phyloP scores from a whole-genome alignment of 352 stramenopile genomes.

The Phytophthora citricola region DNA sequence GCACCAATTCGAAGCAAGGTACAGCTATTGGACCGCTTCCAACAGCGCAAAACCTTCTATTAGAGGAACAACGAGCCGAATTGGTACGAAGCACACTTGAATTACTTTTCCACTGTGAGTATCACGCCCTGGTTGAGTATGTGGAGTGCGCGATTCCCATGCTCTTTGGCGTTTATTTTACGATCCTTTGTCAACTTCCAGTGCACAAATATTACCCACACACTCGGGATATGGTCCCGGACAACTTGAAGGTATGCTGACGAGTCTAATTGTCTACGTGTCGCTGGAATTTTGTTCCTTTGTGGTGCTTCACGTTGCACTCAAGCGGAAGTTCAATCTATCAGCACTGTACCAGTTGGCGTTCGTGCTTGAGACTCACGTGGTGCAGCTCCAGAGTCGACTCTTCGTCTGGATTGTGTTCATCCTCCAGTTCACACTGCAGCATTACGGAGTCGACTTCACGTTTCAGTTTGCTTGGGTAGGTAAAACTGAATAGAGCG shows the following conservation, averaged over 20 bases:
- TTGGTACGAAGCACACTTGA: conserved; percentile 22
- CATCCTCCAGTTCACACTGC: conserved; percentile 29
- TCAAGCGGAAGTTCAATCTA: conserved; percentile 25
- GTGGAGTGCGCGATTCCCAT: conserved; percentile 35
- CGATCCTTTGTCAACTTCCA: conserved; percentile 22
- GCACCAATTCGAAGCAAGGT: neutral
- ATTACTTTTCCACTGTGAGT: conserved; percentile 40
- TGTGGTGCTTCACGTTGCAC: conserved; percentile 18
- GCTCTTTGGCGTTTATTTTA: conserved; percentile 27
- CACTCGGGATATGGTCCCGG: conserved; percentile 17
- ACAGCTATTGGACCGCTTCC: neutral
- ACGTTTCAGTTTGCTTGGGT: conserved; percentile 26
- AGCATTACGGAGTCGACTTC: conserved; percentile 27
- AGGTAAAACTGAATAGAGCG: neutral
- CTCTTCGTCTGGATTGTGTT: conserved; percentile 35
- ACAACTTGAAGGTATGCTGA: conserved; percentile 13
- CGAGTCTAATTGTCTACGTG: conserved; percentile 21
- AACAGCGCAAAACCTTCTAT: neutral
- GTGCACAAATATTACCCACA: conserved; percentile 28
- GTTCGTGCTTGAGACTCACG: conserved; percentile 36
- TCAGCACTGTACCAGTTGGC: conserved; percentile 29
- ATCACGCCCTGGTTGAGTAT: conserved; percentile 30
- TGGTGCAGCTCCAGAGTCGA: conserved; percentile 24
- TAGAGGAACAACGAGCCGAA: neutral
- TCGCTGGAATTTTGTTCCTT: conserved; percentile 19